Evolutionary conservation across 306 rosid species (phyloP), one percentile per base, ranked within the genome.

Genomic region (Vigna reflexopilosa): DNA sequence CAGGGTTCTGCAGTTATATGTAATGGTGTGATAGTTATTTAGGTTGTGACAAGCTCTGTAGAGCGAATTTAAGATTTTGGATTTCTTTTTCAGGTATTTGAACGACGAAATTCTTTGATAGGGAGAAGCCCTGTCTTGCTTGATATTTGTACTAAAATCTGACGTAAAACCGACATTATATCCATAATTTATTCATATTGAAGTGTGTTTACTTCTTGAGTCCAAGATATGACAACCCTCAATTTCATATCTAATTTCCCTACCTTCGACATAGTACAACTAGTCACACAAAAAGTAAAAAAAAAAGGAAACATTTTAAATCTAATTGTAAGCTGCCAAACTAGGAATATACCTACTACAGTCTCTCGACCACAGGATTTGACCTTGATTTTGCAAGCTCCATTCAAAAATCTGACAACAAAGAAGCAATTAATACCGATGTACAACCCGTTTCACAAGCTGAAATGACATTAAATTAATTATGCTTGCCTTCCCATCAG

Each of bases 371-470:
- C 97, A 95, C 56, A 92, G 85, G 78, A 95, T 84, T 79, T 91
- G 97, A 67, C 98, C 98, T 86, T 89, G 98, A 88, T 92, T 95
- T 64, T 95, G 98, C 90, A 95, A 81, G 88, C 98, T 95, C 98
- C 98, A 95, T 81, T 95, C 97, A 51, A 95, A 85, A 64, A 95
- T 90, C 98, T 95, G 85, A 73, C 83, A 83, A 19, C 63, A 78
- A 47, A 81, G 70, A 75, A 59, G 28, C 9, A 64, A 68, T 74
- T 54, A 67, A 63, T 72, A 47, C 17, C 49, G 57, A 49, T 55
- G 48, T 26, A 10, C 73, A 40, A 70, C 62, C 45, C 51, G 47
- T 83, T 79, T 45, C 16, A 66, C 63, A 64, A 14, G 50, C 24
- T 38, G 36, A 57, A 69, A 73, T 36, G 75, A 75, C 69, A 49